Conservation (phyloP, 345 rosid species). For the Populus alba region DNA sequence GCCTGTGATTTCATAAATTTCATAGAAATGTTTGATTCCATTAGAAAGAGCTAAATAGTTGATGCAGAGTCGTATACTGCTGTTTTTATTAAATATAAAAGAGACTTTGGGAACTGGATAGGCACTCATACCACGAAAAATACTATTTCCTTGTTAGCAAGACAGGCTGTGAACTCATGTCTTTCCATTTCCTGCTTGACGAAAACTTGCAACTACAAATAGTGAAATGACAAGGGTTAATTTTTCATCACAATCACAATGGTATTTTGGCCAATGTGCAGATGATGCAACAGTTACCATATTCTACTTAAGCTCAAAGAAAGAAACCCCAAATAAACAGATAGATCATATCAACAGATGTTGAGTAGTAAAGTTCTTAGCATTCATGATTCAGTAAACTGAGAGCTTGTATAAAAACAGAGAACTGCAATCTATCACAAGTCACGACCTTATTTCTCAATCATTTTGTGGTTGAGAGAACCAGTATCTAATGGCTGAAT, state of each 20-base stretch:
- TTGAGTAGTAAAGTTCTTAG: neutral
- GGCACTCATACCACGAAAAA: constrained; percentile 60
- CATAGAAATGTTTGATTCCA: neutral
- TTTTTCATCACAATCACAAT: neutral
- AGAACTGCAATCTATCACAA: neutral
- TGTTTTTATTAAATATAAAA: neutral
- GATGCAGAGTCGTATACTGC: neutral
- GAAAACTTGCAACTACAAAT: constrained; percentile 61
- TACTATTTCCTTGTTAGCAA: constrained; percentile 61
- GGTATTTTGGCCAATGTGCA: neutral
- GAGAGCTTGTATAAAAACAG: neutral
- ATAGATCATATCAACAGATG: neutral
- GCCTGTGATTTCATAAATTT: constrained; percentile 49
- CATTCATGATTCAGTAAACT: neutral
- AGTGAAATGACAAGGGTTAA: neutral
- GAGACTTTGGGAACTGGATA: neutral
- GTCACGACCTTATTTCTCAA: neutral
- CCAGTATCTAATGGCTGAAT: neutral
- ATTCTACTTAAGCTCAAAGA: neutral
- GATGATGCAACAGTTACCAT: neutral
- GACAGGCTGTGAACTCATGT: constrained; percentile 51
- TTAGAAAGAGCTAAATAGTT: neutral
- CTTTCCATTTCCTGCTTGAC: constrained; percentile 61
- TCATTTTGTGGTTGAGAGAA: neutral
- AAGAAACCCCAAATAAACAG: neutral